Evolutionary conservation across 345 rosid species (phyloP).

Genomic region (Citrus maxima): DNA sequence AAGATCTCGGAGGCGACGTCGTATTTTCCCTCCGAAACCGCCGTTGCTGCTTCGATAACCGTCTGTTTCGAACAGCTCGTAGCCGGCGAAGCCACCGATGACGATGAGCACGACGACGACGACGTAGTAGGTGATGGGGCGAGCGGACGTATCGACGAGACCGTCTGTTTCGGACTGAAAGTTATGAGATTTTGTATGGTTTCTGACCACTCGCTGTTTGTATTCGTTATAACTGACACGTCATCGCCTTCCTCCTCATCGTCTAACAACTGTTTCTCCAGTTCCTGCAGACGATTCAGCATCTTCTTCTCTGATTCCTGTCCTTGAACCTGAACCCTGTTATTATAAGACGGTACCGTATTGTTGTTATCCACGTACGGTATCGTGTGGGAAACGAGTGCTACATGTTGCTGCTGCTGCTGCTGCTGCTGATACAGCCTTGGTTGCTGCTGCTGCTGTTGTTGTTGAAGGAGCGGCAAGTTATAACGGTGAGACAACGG

Average conservation of each 20-base stretch:
- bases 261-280: conserved; percentile 75
- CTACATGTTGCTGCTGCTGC: neutral
- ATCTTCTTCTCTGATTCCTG: conserved; percentile 63
- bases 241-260: conserved; percentile 61
- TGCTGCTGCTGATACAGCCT: conserved; percentile 18
- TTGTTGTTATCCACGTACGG: conserved; percentile 26
- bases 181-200: conserved; percentile 58
- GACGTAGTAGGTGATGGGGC: conserved; percentile 47
- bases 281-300: conserved; percentile 73
- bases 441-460: neutral
- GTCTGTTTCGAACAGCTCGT: conserved; percentile 52
- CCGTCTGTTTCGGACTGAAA: conserved; percentile 33
- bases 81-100: conserved; percentile 52
- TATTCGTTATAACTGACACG: conserved; percentile 66
- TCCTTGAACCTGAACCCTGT: conserved; percentile 14
- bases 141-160: conserved; percentile 61
- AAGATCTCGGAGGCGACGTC: conserved; percentile 66
- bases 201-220: conserved; percentile 81
- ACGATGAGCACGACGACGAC: conserved; percentile 51
- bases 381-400: conserved; percentile 9
- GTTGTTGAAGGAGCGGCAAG: conserved; percentile 56
- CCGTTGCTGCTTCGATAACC: conserved; percentile 66
- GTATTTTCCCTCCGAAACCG: conserved; percentile 65
- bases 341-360: conserved; percentile 22
- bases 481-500: conserved; percentile 44